These are phyloP conservation scores for Hygrophorus pudorinus DNA, from an alignment of 768 basidiomycete species.

Conservation along the genomic window DNA sequence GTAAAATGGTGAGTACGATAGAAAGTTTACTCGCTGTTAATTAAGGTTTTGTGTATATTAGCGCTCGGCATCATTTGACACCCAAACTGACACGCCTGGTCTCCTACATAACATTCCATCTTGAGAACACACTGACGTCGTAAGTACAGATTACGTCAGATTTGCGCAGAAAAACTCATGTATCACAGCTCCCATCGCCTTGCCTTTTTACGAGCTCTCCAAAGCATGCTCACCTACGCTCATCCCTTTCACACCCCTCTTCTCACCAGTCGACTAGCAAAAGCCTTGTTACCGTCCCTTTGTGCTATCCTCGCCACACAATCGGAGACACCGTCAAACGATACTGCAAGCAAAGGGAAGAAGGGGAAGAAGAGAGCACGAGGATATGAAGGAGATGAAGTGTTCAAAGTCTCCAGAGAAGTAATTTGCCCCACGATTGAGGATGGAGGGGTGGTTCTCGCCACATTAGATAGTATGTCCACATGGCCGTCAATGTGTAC, in stretches of 20 bases:
- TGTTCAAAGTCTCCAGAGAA: conserved; percentile 42
- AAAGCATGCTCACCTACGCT: conserved; percentile 31
- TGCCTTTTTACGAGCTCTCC: conserved; percentile 34
- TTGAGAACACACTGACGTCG: conserved; percentile 47
- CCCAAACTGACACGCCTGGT: conserved; percentile 47
- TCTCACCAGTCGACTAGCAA: conserved; percentile 42
- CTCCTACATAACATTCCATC: conserved; percentile 42
- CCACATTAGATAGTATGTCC: conserved; percentile 49
- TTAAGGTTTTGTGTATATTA: conserved; percentile 17
- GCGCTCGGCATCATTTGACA: conserved; percentile 43
- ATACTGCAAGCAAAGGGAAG: conserved; percentile 24
- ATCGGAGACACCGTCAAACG: conserved; percentile 19
- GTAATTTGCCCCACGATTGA: conserved; percentile 37
- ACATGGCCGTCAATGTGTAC: not conserved
- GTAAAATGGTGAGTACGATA: conserved; percentile 33
- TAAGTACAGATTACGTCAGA: conserved; percentile 20
- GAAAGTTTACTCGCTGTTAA: not conserved
- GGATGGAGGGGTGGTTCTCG: conserved; percentile 43
- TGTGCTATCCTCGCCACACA: conserved; percentile 35
- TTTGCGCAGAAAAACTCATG: not conserved
- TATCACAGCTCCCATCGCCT: conserved; percentile 26
- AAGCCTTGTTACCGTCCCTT: conserved; percentile 40
- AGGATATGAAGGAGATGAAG: conserved; percentile 67
- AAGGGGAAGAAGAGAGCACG: conserved; percentile 62
- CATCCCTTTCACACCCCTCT: conserved; percentile 38